Evolutionary conservation across 106 monocot genomes (phyloP), one percentile per base, ranked within the genome.

Genomic region (Dendrobium huoshanense): DNA sequence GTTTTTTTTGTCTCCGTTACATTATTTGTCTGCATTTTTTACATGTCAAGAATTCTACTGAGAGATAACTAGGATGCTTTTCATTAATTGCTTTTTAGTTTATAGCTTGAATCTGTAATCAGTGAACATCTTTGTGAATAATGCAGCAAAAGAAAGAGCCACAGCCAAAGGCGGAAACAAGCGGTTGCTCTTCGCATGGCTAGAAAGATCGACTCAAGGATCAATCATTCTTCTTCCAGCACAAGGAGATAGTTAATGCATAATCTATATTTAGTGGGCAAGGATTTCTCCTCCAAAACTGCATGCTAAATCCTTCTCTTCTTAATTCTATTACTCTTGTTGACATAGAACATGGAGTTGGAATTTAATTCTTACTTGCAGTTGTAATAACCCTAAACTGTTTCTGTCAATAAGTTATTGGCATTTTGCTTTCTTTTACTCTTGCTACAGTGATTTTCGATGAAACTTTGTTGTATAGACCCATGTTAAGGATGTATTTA

Each of bases 91-190:
- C 19, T 61, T 22, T 6, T 22, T n/a, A 31, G 31, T 9, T 10
- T 31, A 4, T 61, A 1, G 10, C 31, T 31, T 68, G 31, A 65
- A 25, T n/a, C 10, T 68, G 2, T 29, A 29, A 68, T 68, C 13
- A 24, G 1, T 11, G 13, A 56, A 19, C 55, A 16, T 11, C 2
- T 65, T 65, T 70, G 37, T 70, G 16, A 74, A 74, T 74, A 13
- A 44, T 44, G 74, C 74, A 74, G 74, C 74, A 74, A 74, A 74
- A 74, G 43, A 74, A 74, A 74, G 33, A 74, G 43, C 19, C n/a
- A 8, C 43, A 74, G 74, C 20, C 43, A n/a, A 20, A 41, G 74
- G 41, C 41, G 44, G 44, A 74, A 74, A 44, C 74, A 44, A 44
- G 74, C 74, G 0, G 43, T n/a, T 2, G 43, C n/a, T 74, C 19